phyloP scores from a whole-genome alignment of 345 rosid genomes.

The Brassica juncea region DNA sequence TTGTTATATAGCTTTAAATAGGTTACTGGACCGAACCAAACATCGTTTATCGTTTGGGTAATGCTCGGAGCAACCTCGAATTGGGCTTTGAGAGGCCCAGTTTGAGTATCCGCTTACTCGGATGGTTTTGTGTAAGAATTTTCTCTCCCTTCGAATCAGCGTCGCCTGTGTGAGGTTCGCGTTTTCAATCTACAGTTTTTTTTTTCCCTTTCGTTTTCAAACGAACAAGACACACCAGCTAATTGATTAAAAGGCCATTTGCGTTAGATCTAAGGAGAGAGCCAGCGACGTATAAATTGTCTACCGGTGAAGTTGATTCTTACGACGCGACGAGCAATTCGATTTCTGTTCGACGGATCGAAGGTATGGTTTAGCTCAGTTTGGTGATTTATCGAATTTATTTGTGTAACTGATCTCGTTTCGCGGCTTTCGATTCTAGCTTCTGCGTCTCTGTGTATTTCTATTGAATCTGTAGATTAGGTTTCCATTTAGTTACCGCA shows the following conservation, averaged over 20 bases:
- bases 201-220: slow-evolving; percentile 15
- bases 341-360: slow-evolving; percentile 17
- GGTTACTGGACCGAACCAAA: neutral
- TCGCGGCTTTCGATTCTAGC: neutral
- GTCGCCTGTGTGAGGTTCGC: slow-evolving; percentile 22
- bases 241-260: neutral
- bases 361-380: slow-evolving; percentile 35
- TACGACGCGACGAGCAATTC: slow-evolving; percentile 18
- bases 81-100: slow-evolving; percentile 12
- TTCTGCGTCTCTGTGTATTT: neutral
- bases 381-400: neutral
- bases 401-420: slow-evolving; percentile 5
- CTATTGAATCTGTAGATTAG: slow-evolving; percentile 26
- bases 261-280: slow-evolving; percentile 40
- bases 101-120: neutral
- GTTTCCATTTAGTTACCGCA: slow-evolving; percentile 8
- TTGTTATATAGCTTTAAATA: neutral
- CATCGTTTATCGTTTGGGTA: neutral
- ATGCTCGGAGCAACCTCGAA: neutral
- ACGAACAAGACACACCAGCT: slow-evolving; percentile 34
- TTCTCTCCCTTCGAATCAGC: slow-evolving; percentile 17
- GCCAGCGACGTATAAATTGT: slow-evolving; percentile 21
- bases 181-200: slow-evolving; percentile 22
- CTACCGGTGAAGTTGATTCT: neutral
- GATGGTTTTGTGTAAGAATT: neutral